Evolutionary conservation across 345 rosid genomes (phyloP), one percentile per base, ranked within the genome.

Genomic region (Ceriops decandra): DNA sequence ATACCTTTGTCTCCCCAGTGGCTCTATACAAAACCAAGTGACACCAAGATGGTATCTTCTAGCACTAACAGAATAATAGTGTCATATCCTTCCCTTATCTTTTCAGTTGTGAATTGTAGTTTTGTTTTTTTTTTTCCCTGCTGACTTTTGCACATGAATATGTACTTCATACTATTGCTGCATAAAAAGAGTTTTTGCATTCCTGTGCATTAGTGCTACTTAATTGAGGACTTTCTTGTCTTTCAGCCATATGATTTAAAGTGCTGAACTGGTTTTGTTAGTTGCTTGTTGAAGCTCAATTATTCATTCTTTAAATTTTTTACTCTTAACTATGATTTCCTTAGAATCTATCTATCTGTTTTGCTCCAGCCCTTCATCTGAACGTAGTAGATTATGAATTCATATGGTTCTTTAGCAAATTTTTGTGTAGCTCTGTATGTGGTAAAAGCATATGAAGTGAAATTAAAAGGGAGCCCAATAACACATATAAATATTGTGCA

Each of bases 1-100:
- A 90, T 92, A n/a, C 98, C 98, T 0, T 72, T 92, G 76, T 90
- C 97, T 79, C 98, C 98, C 1, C 97, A 92, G 74, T 92, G 98
- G 98, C 95, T 92, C 49, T 92, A 90, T 81, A 70, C 87, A 20
- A 92, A 88, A 70, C 88, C 93, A 17, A 83, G 66, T 28, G 98
- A 92, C 58, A 72, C 68, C 52, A 92, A 85, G 83, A 61, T 79
- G 79, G 85, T 84, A 79, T 19, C 30, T 73, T 42, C 57, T 30
- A 36, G 59, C 47, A 30, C 46, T 30, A 20, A 20, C 62, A 3
- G 24, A 33, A 69, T 69, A 64, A 72, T 52, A 46, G 47, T 70
- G 49, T 13, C 19, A 20, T 62, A 27, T 61, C 27, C 27, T 60
- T 60, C 31, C 7, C 17, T 15, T 7, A 6, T 27, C 31, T 56